Conservation (phyloP, 805 yeast species). For the Aciculoconidium aculeatum region DNA sequence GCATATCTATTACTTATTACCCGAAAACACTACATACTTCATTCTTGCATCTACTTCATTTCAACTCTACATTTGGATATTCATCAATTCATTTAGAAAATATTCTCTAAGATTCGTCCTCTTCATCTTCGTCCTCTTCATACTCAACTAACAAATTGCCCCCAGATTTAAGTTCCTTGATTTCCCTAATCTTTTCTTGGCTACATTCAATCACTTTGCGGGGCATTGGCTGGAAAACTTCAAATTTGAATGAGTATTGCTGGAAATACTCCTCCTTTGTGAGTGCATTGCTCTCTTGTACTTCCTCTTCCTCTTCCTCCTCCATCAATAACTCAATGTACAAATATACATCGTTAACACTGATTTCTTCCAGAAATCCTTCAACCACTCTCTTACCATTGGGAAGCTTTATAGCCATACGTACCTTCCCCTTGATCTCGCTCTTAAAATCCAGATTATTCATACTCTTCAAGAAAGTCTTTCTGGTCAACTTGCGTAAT, state of each 20-base stretch:
- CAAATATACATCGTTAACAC: constrained; percentile 43
- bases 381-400: constrained; percentile 46
- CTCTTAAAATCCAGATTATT: no score
- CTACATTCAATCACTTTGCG: constrained; percentile 21
- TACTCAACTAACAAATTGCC: constrained; percentile 35
- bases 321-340: constrained; percentile 40
- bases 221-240: constrained; percentile 38
- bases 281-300: constrained; percentile 9
- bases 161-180: constrained; percentile 26
- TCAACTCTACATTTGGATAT: no score
- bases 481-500: no score
- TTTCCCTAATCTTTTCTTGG: constrained; percentile 3
- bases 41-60: no score
- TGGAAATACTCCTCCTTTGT: constrained; percentile 17
- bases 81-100: no score
- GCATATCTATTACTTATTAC: no score
- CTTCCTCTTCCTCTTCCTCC: constrained; percentile 2
- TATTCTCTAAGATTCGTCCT: no score
- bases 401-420: constrained; percentile 50
- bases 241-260: constrained; percentile 27
- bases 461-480: no score
- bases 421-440: constrained; percentile 1
- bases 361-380: constrained; percentile 33
- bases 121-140: constrained; percentile 17
- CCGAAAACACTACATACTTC: no score